Percentiles rank a stretch among this genome's conserved stretches.
Evolutionary conservation across 306 rosid genomes (phyloP).

Genomic region (Quercus agrifolia): DNA sequence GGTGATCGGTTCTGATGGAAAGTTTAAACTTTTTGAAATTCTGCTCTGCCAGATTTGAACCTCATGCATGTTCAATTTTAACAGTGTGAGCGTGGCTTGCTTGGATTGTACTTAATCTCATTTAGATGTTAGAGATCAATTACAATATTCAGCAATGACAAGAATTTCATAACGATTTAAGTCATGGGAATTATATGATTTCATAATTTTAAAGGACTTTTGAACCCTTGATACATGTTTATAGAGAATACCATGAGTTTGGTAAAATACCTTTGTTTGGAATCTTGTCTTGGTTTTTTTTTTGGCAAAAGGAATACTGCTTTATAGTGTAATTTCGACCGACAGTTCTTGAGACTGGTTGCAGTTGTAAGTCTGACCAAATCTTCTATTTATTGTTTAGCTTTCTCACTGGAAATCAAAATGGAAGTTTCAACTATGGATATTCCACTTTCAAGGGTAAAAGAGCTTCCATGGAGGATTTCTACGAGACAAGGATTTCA

Average conservation of each 20-base stretch:
- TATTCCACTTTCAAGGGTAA: slow-evolving; percentile 92
- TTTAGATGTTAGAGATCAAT: too few species aligned
- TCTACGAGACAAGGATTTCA: slow-evolving; percentile 67
- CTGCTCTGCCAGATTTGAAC: too few species aligned
- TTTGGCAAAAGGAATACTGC: background rate
- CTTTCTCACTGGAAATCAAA: slow-evolving; percentile 56
- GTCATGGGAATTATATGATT: too few species aligned
- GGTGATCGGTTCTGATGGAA: too few species aligned
- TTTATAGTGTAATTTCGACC: background rate
- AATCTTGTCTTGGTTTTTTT: background rate
- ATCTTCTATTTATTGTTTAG: slow-evolving; percentile 24
- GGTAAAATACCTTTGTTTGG: background rate
- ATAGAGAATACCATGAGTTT: background rate
- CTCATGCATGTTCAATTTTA: too few species aligned
- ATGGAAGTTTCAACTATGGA: slow-evolving; percentile 79
- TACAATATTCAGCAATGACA: too few species aligned
- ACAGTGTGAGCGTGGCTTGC: too few species aligned
- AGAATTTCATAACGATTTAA: too few species aligned
- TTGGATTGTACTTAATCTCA: too few species aligned
- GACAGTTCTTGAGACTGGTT: slow-evolving; percentile 4
- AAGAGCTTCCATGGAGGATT: slow-evolving; percentile 93
- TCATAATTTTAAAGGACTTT: too few species aligned
- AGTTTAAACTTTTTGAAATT: too few species aligned
- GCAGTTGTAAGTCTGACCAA: slow-evolving; percentile 2
- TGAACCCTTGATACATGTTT: background rate